Conservation (phyloP, 805 yeast species). For the Starmerella cellae region DNA sequence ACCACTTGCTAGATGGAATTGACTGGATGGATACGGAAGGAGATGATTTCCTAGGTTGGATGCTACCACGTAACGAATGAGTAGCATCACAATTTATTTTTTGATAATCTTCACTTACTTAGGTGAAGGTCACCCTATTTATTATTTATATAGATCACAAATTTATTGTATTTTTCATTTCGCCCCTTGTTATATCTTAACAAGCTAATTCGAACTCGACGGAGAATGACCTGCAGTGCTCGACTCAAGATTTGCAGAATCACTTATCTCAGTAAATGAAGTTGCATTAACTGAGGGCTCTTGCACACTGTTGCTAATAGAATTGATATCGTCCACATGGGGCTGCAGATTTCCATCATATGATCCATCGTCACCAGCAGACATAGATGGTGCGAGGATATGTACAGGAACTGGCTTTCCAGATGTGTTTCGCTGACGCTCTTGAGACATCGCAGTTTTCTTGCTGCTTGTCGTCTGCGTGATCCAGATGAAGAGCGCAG, state of each 20-base stretch:
- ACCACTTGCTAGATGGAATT: constrained; percentile 43
- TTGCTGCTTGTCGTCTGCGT: constrained; percentile 29
- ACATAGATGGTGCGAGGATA: constrained; percentile 15
- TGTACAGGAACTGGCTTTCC: constrained; percentile 13
- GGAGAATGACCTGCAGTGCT: no score
- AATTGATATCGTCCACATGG: constrained; percentile 5
- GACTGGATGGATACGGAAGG: constrained; percentile 74
- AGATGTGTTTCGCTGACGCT: constrained; percentile 12
- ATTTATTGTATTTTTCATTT: no score
- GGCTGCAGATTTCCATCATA: not conserved
- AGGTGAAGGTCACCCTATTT: not conserved
- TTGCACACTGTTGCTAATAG: no score
- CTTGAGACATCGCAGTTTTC: constrained; percentile 17
- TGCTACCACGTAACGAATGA: constrained; percentile 27
- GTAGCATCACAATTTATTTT: not conserved
- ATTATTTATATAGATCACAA: no score
- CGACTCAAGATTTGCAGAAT: no score
- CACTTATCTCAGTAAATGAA: no score
- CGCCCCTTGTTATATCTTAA: no score
- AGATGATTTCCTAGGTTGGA: constrained; percentile 91
- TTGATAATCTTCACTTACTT: not conserved
- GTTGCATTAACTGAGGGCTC: no score
- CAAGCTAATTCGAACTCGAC: no score
- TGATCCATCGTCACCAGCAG: constrained; percentile 3
- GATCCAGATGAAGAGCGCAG: constrained; percentile 41